A percentile compares a stretch with the other conserved stretches of the same genome.
Evolutionary conservation across 805 yeast species (phyloP).

Genomic region (Peterozyma xylosa): DNA sequence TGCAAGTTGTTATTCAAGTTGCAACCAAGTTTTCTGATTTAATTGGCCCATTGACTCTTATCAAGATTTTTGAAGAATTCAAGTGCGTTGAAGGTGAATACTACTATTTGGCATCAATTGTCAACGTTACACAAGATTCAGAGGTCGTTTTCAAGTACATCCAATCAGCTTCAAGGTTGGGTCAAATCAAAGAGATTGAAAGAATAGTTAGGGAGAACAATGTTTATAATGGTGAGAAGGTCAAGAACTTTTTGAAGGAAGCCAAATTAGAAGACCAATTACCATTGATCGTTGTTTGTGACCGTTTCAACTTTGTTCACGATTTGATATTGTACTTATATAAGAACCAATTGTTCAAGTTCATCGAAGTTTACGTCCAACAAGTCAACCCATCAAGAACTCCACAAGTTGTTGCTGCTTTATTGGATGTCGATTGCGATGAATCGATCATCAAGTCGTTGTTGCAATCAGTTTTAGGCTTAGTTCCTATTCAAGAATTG

Average conservation of each 20-base stretch:
- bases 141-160: constrained; percentile 95
- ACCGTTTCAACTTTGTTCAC: constrained; percentile 84
- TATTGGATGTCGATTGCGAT: constrained; percentile 96
- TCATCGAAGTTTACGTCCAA: constrained; percentile 96
- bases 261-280: constrained; percentile 90
- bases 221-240: constrained; percentile 94
- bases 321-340: constrained; percentile 89
- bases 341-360: constrained; percentile 93
- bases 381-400: constrained; percentile 95
- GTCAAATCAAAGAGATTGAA: constrained; percentile 91
- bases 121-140: constrained; percentile 86
- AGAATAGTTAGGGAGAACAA: constrained; percentile 91
- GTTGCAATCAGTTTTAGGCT: constrained; percentile 81
- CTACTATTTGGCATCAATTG: constrained; percentile 88
- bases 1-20: constrained; percentile 91
- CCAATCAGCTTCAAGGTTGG: constrained; percentile 85
- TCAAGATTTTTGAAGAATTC: constrained; percentile 89
- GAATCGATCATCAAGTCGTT: constrained; percentile 78
- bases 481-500: constrained; percentile 85
- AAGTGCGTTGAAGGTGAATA: constrained; percentile 90
- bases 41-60: constrained; percentile 77
- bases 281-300: constrained; percentile 94
- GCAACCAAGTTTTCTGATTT: constrained; percentile 94
- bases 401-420: constrained; percentile 93
- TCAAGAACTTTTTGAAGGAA: constrained; percentile 93